Evolutionary conservation across 257 asterid genomes (phyloP).

Genomic region (Ocimum tenuiflorum): DNA sequence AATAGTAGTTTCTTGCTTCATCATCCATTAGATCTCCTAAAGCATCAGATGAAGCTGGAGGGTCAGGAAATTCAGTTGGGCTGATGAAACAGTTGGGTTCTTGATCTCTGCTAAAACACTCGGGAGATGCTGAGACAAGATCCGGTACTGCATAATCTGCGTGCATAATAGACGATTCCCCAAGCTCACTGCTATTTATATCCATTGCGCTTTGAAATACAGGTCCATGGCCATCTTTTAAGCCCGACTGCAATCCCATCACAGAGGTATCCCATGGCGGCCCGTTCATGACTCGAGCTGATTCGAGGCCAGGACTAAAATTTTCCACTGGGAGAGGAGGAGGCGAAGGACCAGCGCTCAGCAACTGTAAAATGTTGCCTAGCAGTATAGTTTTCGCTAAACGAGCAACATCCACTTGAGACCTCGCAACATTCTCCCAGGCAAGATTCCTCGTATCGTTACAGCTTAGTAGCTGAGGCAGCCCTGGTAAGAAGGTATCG

Average conservation of each 20-base stretch:
- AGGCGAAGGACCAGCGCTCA: constrained; percentile 10
- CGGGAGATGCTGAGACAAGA: constrained; percentile 21
- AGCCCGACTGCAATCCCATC: neutral
- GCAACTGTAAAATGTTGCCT: constrained; percentile 22
- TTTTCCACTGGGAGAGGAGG: constrained; percentile 16
- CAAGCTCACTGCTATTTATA: neutral
- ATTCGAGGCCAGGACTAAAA: neutral
- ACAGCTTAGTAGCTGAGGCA: constrained; percentile 4
- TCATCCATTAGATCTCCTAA: constrained; percentile 33
- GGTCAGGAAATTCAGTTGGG: constrained; percentile 9
- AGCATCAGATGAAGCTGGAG: constrained; percentile 18
- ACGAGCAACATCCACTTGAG: constrained; percentile 20
- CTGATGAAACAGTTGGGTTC: neutral
- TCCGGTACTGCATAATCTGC: constrained; percentile 17
- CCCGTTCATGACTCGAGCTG: constrained; percentile 3
- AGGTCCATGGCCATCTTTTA: neutral
- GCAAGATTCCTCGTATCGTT: neutral
- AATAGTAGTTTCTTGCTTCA: constrained; percentile 26
- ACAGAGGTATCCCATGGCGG: neutral
- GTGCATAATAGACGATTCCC: neutral
- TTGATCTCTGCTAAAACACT: constrained; percentile 14
- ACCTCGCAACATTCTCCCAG: constrained; percentile 22
- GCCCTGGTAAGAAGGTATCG: neutral
- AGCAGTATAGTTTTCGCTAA: constrained; percentile 17
- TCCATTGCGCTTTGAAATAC: constrained; percentile 5